Percentiles rank a stretch among this genome's conserved stretches.
These are phyloP conservation scores for Teunomyces gatunensis DNA, from an alignment of 805 yeast genomes.

Conservation along the genomic window DNA sequence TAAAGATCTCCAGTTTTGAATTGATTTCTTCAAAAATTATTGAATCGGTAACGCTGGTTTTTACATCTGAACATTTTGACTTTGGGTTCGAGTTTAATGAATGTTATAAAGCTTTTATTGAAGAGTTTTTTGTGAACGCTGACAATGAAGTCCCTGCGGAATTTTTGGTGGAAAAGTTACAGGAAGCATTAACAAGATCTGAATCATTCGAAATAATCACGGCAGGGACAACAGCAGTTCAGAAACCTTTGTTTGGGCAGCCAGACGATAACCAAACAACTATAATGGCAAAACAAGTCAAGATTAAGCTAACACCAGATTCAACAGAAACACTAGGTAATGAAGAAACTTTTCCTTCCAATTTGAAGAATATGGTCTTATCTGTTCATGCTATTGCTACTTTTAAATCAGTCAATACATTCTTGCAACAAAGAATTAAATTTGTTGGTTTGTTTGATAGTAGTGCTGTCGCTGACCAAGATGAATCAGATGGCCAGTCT, in stretches of 20 bases:
- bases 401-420: conserved; percentile 49
- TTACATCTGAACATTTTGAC: conserved; percentile 20
- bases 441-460: conserved; percentile 12
- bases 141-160: conserved; percentile 25
- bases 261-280: conserved; percentile 42
- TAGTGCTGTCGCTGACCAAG: conserved; percentile 12
- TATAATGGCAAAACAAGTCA: conserved; percentile 70
- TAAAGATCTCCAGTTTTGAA: conserved; percentile 67
- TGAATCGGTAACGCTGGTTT: conserved; percentile 36
- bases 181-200: conserved; percentile 68
- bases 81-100: conserved; percentile 24
- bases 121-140: conserved; percentile 31
- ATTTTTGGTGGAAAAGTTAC: conserved; percentile 55
- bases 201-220: conserved; percentile 69
- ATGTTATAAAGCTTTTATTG: conserved; percentile 45
- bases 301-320: conserved; percentile 45
- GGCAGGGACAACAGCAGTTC: conserved; percentile 30
- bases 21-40: conserved; percentile 67
- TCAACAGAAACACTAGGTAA: conserved; percentile 7
- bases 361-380: conserved; percentile 34
- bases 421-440: conserved; percentile 38
- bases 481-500: conserved; percentile 14
- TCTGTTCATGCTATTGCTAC: conserved; percentile 63
- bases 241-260: not conserved
- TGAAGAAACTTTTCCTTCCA: conserved; percentile 17